These are phyloP conservation scores for Solanum peruvianum DNA, from an alignment of 257 asterid species.

Conservation along the genomic window DNA sequence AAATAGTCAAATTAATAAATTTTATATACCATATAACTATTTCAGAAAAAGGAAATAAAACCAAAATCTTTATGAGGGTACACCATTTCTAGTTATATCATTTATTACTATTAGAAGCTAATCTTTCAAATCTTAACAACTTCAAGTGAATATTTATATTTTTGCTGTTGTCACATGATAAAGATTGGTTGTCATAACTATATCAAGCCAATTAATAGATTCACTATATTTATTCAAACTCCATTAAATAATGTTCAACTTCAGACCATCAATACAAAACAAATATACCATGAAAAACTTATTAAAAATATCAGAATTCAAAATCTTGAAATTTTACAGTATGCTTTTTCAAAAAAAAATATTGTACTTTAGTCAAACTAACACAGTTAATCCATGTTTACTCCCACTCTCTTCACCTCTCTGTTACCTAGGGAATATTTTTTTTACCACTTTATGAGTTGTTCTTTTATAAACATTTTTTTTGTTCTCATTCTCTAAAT, in stretches of 20 bases:
- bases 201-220: background rate
- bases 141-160: background rate
- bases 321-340: background rate
- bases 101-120: background rate
- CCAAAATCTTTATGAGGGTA: background rate
- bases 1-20: background rate
- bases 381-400: background rate
- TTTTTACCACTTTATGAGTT: slow-evolving; percentile 15
- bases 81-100: background rate
- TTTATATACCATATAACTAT: background rate
- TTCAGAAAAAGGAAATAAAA: background rate
- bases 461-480: slow-evolving; percentile 1
- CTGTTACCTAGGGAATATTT: slow-evolving; percentile 21
- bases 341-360: background rate
- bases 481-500: slow-evolving; percentile 21
- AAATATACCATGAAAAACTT: background rate
- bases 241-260: background rate
- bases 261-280: background rate
- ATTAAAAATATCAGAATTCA: background rate
- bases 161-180: background rate
- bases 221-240: background rate
- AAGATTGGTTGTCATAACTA: background rate
- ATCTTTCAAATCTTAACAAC: background rate
- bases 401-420: background rate
- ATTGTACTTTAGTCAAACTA: slow-evolving; percentile 12